These are phyloP conservation scores for Colletotrichum sp. DNA, from an alignment of 2,329 filamentous ascomycete genomes.

Conservation along the genomic window DNA sequence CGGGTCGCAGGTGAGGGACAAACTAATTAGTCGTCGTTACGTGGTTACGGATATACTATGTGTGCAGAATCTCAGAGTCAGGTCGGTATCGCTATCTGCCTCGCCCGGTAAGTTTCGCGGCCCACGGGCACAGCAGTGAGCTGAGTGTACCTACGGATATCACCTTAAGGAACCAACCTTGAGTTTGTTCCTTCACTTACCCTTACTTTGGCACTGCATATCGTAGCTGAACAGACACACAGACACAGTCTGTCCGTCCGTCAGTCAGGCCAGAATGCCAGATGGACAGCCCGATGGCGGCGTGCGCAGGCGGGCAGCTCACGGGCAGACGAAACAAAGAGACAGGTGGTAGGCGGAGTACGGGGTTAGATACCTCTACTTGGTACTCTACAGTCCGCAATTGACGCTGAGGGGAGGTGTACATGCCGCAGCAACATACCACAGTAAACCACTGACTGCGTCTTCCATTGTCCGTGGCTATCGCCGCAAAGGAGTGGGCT, in stretches of 20 bases:
- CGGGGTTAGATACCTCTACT: not conserved
- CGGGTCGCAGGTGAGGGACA: not conserved
- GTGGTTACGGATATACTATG: constrained; percentile 3
- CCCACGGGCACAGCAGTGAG: not conserved
- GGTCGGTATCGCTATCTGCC: not conserved
- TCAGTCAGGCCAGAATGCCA: not conserved
- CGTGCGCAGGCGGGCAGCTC: not conserved
- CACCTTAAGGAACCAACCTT: not conserved
- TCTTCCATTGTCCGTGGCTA: not conserved
- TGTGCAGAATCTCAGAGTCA: not conserved
- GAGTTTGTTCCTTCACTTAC: not conserved
- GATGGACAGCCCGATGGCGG: not conserved
- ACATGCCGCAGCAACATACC: not conserved
- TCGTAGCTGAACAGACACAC: not conserved
- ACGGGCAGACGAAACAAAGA: not conserved
- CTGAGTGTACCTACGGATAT: not conserved
- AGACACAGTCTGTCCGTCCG: not conserved
- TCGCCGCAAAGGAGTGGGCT: not conserved
- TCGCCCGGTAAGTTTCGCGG: not conserved
- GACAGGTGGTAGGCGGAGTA: not conserved
- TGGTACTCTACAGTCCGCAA: not conserved
- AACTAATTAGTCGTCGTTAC: not conserved
- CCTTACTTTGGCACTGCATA: not conserved
- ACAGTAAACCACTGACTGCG: not conserved
- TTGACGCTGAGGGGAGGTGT: not conserved